Evolutionary conservation across 2,329 filamentous ascomycete species (phyloP).

Genomic region (Phaeosphaeriaceae sp.): DNA sequence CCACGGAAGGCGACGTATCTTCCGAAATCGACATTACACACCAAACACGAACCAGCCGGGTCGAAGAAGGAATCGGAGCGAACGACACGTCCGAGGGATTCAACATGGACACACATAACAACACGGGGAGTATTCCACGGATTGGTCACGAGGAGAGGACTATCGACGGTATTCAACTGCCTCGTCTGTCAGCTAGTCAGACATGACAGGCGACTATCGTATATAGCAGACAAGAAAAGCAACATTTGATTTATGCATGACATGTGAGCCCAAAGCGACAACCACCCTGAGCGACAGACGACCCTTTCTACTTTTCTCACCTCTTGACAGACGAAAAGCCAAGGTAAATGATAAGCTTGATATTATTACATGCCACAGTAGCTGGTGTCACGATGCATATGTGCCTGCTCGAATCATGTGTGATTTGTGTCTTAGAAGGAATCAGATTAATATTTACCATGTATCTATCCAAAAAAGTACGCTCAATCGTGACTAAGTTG

Average conservation of each 20-base stretch:
- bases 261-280: slow-evolving; percentile 21
- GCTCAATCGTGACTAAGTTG: not conserved
- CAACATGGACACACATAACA: not conserved
- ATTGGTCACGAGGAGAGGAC: not conserved
- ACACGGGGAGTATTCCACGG: not conserved
- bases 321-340: not conserved
- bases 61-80: not conserved
- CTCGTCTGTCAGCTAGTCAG: not conserved
- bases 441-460: not conserved
- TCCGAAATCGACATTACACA: too few relatives aligned
- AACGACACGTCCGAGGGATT: not conserved
- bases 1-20: too few relatives aligned
- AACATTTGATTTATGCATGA: not conserved
- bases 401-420: too few relatives aligned
- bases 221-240: slow-evolving; percentile 3
- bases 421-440: too few relatives aligned
- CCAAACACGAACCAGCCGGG: too few relatives aligned
- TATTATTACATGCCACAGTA: too few relatives aligned
- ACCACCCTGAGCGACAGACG: slow-evolving; percentile 16
- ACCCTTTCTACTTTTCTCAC: not conserved
- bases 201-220: not conserved
- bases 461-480: not conserved
- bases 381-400: too few relatives aligned
- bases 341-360: not conserved
- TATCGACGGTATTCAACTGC: slow-evolving; percentile 2